phyloP scores from a whole-genome alignment of 441 rosid genomes.

The Corymbia citriodora region DNA sequence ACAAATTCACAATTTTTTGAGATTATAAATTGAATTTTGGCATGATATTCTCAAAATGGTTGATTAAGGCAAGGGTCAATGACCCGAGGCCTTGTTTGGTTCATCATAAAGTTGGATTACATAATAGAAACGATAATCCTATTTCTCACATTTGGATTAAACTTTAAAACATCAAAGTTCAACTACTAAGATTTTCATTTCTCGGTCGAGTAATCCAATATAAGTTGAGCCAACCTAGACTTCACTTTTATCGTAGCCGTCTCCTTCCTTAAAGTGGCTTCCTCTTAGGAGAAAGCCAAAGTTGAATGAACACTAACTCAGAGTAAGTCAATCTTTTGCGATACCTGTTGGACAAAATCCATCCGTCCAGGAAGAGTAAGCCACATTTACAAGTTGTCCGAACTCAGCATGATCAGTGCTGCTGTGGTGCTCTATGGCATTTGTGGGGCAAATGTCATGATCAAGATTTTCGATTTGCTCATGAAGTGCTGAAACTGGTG shows the following conservation, averaged over 20 bases:
- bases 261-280: background rate
- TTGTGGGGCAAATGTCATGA: constrained; percentile 8
- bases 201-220: background rate
- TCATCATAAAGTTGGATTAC: background rate
- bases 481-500: constrained; percentile 3
- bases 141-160: background rate
- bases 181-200: background rate
- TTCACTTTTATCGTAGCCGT: background rate
- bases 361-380: constrained; percentile 22
- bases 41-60: background rate
- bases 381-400: constrained; percentile 19
- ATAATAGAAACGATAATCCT: background rate
- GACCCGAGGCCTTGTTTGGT: background rate
- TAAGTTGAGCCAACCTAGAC: background rate
- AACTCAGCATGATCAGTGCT: constrained; percentile 14
- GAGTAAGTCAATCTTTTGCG: background rate
- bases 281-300: background rate
- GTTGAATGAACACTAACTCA: background rate
- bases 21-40: background rate
- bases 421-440: constrained; percentile 15
- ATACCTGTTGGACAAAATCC: constrained; percentile 24
- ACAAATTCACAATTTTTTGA: background rate
- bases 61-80: background rate
- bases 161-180: background rate
- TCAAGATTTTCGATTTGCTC: constrained; percentile 15